Evolutionary conservation across 1,284 basidiomycete genomes (phyloP).

Genomic region (Sanghuangporus sanghuang): DNA sequence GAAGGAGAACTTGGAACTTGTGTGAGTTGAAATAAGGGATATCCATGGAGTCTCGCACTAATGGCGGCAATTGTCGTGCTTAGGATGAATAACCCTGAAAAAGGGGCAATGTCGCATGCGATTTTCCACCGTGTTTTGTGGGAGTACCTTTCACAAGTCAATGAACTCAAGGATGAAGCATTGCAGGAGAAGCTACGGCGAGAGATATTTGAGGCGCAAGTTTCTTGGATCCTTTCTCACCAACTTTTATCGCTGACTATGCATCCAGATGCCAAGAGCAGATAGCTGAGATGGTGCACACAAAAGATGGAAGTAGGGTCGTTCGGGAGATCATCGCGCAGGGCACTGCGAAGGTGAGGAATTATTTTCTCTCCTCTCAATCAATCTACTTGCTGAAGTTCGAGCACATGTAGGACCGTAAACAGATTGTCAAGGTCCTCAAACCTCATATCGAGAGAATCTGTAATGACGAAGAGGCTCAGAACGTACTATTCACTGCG

Average conservation of each 20-base stretch:
- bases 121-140: conserved; percentile 79
- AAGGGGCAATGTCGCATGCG: conserved; percentile 78
- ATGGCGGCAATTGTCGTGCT: conserved; percentile 1
- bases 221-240: neutral
- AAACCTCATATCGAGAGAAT: conserved; percentile 85
- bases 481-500: conserved; percentile 82
- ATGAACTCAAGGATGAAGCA: conserved; percentile 43
- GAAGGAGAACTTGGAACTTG: conserved; percentile 69
- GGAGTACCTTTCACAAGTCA: conserved; percentile 66
- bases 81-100: conserved; percentile 87
- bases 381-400: neutral
- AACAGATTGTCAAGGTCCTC: conserved; percentile 80
- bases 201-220: conserved; percentile 64
- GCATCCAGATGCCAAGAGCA: conserved; percentile 66
- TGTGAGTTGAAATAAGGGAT: conserved; percentile 46
- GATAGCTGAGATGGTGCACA: conserved; percentile 87
- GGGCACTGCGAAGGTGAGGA: conserved; percentile 70
- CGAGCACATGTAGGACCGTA: conserved; percentile 61
- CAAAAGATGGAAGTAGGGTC: conserved; percentile 82
- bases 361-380: neutral
- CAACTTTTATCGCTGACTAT: neutral
- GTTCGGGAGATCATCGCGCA: conserved; percentile 79
- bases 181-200: conserved; percentile 59
- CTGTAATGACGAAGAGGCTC: conserved; percentile 81
- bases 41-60: conserved; percentile 1